Base-by-base conservation (phyloP, 1,284 basidiomycete species). In the Psilocybe mexicana region DNA sequence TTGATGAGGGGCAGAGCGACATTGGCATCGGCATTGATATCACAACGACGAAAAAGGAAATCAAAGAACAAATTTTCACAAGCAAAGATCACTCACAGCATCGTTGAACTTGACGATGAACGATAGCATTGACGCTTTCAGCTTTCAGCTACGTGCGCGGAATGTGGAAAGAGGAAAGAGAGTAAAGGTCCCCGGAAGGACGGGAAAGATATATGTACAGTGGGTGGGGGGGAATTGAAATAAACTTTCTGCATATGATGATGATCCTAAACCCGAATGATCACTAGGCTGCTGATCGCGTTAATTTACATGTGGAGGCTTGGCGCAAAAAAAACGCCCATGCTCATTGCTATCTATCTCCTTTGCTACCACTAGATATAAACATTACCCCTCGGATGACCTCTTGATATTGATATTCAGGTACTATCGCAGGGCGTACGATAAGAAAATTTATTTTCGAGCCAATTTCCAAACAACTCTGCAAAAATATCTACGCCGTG, bases 61-160 rank as follows among this genome's bases (percentile, higher is more conserved):
- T 40, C n/a, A 18, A 18, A 18, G n/a, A 5, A 42, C 18, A 25
- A 33, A 24, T 12, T 50, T 40, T 12, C 42, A n/a, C 12, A 18
- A 2, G n/a, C 33, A 46, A 43, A 33, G 42, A 26, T 43, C 25
- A 65, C 67, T 53, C 44, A 75, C 72, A 58, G 63, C 61, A 43
- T 72, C 61, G 59, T 71, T 71, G 43, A 72, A 54, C 48, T 58
- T 67, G 52, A 62, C 55, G 51, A 67, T 45, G 30, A 30, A 48
- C 46, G 46, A 48, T 14, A 38, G 23, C 50, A 52, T 43, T 14
- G 43, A 45, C 30, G 49, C 14, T 47, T 44, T 5, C 14, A 45
- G 25, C 12, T 7, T 11, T 30, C 24, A 25, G 46, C 14, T 48
- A 18, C n/a, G 43, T 11, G 10, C 3, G 12, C 11, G 10, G 28